phyloP scores from a whole-genome alignment of 257 asterid genomes.

The Osmanthus fragrans region DNA sequence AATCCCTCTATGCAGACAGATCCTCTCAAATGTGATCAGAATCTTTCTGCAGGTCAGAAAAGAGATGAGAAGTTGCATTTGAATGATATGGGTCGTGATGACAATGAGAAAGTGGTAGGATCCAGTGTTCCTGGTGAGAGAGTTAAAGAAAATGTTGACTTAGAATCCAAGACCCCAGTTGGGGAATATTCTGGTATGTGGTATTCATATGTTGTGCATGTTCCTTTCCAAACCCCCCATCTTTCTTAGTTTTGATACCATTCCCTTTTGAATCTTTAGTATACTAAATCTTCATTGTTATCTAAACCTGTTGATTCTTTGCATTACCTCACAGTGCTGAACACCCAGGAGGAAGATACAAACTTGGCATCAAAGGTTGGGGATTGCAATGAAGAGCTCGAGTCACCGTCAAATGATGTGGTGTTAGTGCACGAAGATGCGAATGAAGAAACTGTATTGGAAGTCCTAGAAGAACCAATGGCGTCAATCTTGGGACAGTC shows the following conservation, averaged over 20 bases:
- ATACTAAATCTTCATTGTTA: not conserved
- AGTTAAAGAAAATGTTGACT: slow-evolving; percentile 32
- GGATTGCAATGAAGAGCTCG: slow-evolving; percentile 32
- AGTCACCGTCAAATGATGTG: slow-evolving; percentile 26
- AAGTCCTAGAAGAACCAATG: slow-evolving; percentile 26
- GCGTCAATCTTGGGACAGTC: slow-evolving; percentile 21
- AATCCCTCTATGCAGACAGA: slow-evolving; percentile 32
- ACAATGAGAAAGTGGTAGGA: slow-evolving; percentile 29
- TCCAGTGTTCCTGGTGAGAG: slow-evolving; percentile 29
- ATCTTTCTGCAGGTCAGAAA: slow-evolving; percentile 34
- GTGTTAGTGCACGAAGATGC: slow-evolving; percentile 25
- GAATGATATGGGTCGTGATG: slow-evolving; percentile 33
- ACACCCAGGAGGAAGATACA: slow-evolving; percentile 39
- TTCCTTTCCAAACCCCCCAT: not conserved
- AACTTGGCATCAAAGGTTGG: slow-evolving; percentile 30
- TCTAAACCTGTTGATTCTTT: slow-evolving; percentile 20
- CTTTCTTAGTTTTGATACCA: not conserved
- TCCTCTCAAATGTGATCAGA: slow-evolving; percentile 27
- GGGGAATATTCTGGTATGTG: slow-evolving; percentile 40
- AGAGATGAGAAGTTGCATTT: slow-evolving; percentile 30
- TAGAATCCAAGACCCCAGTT: slow-evolving; percentile 32
- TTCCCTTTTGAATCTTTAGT: slow-evolving; percentile 13
- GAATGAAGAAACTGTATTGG: slow-evolving; percentile 28
- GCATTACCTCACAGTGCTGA: slow-evolving; percentile 46
- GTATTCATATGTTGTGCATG: not conserved